phyloP scores from a whole-genome alignment of 2,329 filamentous ascomycete species.

The Aspergillus glaucus region DNA sequence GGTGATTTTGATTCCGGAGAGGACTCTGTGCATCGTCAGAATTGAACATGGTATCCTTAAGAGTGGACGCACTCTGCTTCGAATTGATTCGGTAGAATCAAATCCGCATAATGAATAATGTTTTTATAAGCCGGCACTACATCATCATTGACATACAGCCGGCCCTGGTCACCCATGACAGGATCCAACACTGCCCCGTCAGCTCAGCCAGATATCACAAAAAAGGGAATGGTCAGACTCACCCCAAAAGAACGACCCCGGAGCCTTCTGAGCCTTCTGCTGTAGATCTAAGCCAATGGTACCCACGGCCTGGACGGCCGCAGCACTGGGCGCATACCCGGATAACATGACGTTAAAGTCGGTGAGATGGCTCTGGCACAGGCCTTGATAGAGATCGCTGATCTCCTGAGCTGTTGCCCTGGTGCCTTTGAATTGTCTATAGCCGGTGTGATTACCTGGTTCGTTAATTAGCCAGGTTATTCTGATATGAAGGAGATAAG shows the following conservation, averaged over 20 bases:
- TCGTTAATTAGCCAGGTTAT: not conserved
- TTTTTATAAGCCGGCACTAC: constrained; percentile 86
- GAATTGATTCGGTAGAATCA: constrained; percentile 95
- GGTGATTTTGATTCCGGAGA: constrained; percentile 77
- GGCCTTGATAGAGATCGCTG: constrained; percentile 71
- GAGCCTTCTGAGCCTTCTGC: constrained; percentile 53
- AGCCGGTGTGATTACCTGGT: constrained; percentile 89
- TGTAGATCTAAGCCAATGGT: constrained; percentile 76
- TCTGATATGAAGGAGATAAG: not conserved
- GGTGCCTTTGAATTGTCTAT: constrained; percentile 80
- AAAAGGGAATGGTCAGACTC: constrained; percentile 12
- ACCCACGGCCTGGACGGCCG: constrained; percentile 76
- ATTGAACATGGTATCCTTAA: not conserved
- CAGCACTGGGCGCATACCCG: constrained; percentile 85
- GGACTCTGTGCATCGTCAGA: constrained; percentile 50
- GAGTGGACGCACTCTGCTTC: constrained; percentile 71
- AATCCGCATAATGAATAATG: constrained; percentile 71
- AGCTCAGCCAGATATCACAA: constrained; percentile 3
- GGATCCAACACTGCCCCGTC: constrained; percentile 68
- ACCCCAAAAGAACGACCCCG: constrained; percentile 86
- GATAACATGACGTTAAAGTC: constrained; percentile 92
- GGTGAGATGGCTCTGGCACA: constrained; percentile 76
- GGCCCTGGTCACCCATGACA: constrained; percentile 95
- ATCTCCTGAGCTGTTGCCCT: constrained; percentile 78
- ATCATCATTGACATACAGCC: constrained; percentile 83